A percentile compares a stretch with the other conserved stretches of the same genome.
Evolutionary conservation across 176 grass and related monocot genomes (phyloP).

Genomic region (Metroxylon sagu): DNA sequence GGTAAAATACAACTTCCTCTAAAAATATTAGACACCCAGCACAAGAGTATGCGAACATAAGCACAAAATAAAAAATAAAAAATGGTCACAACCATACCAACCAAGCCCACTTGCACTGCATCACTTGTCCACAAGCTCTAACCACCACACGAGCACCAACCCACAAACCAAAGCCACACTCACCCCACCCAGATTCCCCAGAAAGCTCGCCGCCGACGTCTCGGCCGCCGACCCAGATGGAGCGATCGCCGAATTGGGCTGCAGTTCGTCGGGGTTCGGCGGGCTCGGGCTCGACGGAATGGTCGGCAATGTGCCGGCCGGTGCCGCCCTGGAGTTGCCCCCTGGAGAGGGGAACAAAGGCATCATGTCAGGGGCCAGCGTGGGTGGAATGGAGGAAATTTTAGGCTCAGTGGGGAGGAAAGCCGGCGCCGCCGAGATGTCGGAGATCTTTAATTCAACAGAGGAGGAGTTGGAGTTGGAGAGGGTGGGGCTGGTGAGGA

Average conservation of each 20-base stretch:
- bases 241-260: slow-evolving; percentile 44
- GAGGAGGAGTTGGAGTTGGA: too few species aligned
- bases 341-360: slow-evolving; percentile 16
- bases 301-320: slow-evolving; percentile 34
- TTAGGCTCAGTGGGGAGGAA: not conserved
- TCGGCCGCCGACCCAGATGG: slow-evolving; percentile 41
- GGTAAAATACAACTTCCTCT: too few species aligned
- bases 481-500: too few species aligned
- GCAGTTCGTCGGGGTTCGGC: slow-evolving; percentile 76
- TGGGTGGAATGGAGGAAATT: slow-evolving; percentile 36
- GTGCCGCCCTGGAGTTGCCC: slow-evolving; percentile 8
- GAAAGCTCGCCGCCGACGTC: slow-evolving; percentile 9
- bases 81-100: too few species aligned
- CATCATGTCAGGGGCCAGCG: slow-evolving; percentile 3
- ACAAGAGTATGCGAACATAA: too few species aligned
- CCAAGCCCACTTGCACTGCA: not conserved
- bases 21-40: too few species aligned
- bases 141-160: slow-evolving; percentile 3
- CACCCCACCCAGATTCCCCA: slow-evolving; percentile 15
- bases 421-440: slow-evolving; percentile 36
- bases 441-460: slow-evolving; percentile 11
- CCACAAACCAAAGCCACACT: not conserved
- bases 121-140: slow-evolving; percentile 10
- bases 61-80: too few species aligned
- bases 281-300: slow-evolving; percentile 88